These are phyloP conservation scores for Pyrenophora graminea DNA, from an alignment of 2,329 filamentous ascomycete species.

Conservation along the genomic window DNA sequence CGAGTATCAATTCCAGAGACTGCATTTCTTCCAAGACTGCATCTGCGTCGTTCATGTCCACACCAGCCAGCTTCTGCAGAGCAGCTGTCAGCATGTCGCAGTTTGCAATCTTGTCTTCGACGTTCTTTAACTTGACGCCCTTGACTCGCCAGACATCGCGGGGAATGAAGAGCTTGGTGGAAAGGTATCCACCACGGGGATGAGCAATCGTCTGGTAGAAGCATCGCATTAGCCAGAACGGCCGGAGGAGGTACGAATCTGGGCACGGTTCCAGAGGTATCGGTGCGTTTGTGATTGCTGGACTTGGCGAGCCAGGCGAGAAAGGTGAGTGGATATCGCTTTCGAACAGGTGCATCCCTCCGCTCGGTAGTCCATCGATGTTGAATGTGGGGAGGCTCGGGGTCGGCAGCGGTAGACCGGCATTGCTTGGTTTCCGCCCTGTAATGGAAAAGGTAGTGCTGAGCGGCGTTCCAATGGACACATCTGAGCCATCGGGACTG, in stretches of 20 bases:
- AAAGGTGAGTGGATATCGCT: slow-evolving; percentile 73
- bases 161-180: slow-evolving; percentile 88
- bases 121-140: slow-evolving; percentile 84
- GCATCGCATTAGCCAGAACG: slow-evolving; percentile 97
- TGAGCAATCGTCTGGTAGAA: slow-evolving; percentile 91
- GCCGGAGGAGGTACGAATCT: slow-evolving; percentile 82
- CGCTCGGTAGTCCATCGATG: slow-evolving; percentile 60
- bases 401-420: slow-evolving; percentile 70
- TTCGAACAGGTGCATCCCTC: slow-evolving; percentile 81
- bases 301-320: slow-evolving; percentile 68
- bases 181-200: slow-evolving; percentile 88
- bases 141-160: slow-evolving; percentile 93
- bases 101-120: slow-evolving; percentile 92
- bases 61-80: slow-evolving; percentile 77
- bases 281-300: slow-evolving; percentile 67
- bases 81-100: slow-evolving; percentile 91
- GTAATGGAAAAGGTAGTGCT: slow-evolving; percentile 67
- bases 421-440: slow-evolving; percentile 53
- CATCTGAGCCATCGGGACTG: slow-evolving; percentile 64
- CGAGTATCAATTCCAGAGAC: slow-evolving; percentile 78
- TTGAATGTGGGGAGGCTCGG: slow-evolving; percentile 68
- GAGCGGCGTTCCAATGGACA: slow-evolving; percentile 74
- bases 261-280: slow-evolving; percentile 88
- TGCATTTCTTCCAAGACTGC: slow-evolving; percentile 95
- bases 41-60: slow-evolving; percentile 89